phyloP scores from a whole-genome alignment of 768 basidiomycete species.

The Leccinum incarnatum region DNA sequence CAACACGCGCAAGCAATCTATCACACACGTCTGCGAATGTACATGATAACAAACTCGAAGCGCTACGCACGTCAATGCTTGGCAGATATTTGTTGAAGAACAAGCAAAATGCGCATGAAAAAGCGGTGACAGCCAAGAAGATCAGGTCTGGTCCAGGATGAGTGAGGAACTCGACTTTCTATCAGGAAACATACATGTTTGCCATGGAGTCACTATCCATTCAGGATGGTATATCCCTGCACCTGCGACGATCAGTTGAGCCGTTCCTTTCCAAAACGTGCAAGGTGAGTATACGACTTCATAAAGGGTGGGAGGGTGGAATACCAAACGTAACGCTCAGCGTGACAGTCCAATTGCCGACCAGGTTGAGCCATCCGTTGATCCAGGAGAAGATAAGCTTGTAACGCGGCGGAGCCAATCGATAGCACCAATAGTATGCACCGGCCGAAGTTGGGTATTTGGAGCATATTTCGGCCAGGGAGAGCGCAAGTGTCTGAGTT shows the following conservation, averaged over 20 bases:
- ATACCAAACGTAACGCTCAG: conserved; percentile 61
- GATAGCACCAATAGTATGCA: conserved; percentile 66
- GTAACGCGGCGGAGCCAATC: conserved; percentile 50
- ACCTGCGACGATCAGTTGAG: conserved; percentile 59
- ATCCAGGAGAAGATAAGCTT: conserved; percentile 59
- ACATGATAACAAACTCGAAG: neutral
- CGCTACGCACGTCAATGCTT: conserved; percentile 43
- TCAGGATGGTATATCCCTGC: conserved; percentile 55
- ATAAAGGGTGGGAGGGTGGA: neutral
- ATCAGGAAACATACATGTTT: conserved; percentile 45
- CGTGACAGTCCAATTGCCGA: conserved; percentile 69
- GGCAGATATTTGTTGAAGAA: conserved; percentile 54
- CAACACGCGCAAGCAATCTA: conserved; percentile 60
- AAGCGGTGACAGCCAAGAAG: conserved; percentile 50
- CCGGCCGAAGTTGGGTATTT: conserved; percentile 62
- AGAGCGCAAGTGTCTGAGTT: conserved; percentile 48
- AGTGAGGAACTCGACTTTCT: neutral
- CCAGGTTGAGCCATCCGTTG: conserved; percentile 66
- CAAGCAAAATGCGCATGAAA: conserved; percentile 50
- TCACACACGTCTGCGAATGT: conserved; percentile 4
- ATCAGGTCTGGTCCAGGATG: conserved; percentile 42
- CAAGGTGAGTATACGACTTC: neutral
- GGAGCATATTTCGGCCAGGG: conserved; percentile 57
- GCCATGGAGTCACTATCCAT: conserved; percentile 57
- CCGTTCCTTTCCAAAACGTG: conserved; percentile 41